These are phyloP conservation scores for Ustilaginoidea virens DNA, from an alignment of 2,329 filamentous ascomycete genomes.

Conservation along the genomic window DNA sequence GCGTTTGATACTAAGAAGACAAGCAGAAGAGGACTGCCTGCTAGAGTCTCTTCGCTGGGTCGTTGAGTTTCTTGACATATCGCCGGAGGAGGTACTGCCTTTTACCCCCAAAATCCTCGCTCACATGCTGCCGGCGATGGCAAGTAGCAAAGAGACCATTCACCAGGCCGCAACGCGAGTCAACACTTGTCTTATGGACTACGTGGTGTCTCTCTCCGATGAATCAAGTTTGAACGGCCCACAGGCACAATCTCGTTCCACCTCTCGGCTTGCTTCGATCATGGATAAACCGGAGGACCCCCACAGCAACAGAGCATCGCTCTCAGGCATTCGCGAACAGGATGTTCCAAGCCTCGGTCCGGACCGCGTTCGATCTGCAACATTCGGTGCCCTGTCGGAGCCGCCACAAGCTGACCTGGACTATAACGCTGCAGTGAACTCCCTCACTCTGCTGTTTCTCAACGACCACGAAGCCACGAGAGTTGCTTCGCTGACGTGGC, in stretches of 20 bases:
- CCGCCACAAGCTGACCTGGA: constrained; percentile 60
- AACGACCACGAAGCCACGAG: constrained; percentile 95
- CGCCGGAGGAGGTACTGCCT: constrained; percentile 85
- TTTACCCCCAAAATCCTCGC: constrained; percentile 88
- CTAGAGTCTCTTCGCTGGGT: constrained; percentile 90
- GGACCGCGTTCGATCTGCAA: constrained; percentile 28
- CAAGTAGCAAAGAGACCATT: constrained; percentile 78
- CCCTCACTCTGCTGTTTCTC: constrained; percentile 80
- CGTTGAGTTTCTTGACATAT: constrained; percentile 91
- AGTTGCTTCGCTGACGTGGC: constrained; percentile 85
- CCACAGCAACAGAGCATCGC: constrained; percentile 34
- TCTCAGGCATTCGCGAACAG: constrained; percentile 36
- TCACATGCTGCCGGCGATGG: constrained; percentile 85
- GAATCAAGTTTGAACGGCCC: constrained; percentile 28
- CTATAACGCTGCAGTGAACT: constrained; percentile 87
- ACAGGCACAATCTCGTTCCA: constrained; percentile 14
- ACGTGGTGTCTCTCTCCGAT: constrained; percentile 81
- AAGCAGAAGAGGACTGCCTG: constrained; percentile 72
- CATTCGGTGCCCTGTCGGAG: constrained; percentile 24
- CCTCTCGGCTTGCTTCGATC: constrained; percentile 26
- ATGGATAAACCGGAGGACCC: constrained; percentile 30
- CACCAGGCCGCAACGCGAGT: constrained; percentile 77
- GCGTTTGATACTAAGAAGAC: constrained; percentile 3
- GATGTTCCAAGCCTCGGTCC: constrained; percentile 37
- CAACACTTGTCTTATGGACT: constrained; percentile 82